A percentile compares a stretch with the other conserved stretches of the same genome.
Conservation (phyloP, 345 rosid genomes). For the Populus pruinosa region DNA sequence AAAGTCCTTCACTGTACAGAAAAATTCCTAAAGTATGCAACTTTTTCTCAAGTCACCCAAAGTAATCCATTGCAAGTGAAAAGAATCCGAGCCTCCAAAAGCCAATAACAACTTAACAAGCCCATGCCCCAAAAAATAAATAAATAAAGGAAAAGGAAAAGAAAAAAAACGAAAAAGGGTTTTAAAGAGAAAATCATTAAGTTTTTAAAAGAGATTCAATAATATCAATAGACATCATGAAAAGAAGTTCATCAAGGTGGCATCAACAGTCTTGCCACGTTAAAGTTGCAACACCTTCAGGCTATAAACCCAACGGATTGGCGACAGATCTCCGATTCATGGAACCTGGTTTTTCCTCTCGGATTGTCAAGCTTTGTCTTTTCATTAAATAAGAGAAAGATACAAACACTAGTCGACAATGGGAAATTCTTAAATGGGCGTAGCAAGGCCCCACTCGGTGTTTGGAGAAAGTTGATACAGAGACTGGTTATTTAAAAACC, state of each 20-base stretch:
- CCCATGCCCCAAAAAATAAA: constrained; percentile 32
- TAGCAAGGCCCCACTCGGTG: constrained; percentile 29
- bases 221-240: constrained; percentile 43
- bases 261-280: constrained; percentile 34
- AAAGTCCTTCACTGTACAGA: constrained; percentile 8
- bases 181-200: constrained; percentile 15
- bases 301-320: constrained; percentile 18
- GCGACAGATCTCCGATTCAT: constrained; percentile 24
- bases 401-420: constrained; percentile 16
- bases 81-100: constrained; percentile 24
- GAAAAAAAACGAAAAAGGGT: constrained; percentile 5
- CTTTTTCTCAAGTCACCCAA: constrained; percentile 23
- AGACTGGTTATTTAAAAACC: not conserved
- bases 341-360: constrained; percentile 6
- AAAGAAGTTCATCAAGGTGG: constrained; percentile 54
- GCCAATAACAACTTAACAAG: constrained; percentile 19
- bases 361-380: constrained; percentile 13
- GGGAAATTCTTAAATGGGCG: constrained; percentile 18
- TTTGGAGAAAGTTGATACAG: constrained; percentile 15
- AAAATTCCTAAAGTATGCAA: constrained; percentile 15
- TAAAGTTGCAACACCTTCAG: constrained; percentile 30
- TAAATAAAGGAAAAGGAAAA: not conserved
- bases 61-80: constrained; percentile 16
- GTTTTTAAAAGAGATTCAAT: constrained; percentile 24
- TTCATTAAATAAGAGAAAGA: constrained; percentile 23